Conservation (phyloP, 1,139 yeast genomes). For the Pichia sp. region DNA sequence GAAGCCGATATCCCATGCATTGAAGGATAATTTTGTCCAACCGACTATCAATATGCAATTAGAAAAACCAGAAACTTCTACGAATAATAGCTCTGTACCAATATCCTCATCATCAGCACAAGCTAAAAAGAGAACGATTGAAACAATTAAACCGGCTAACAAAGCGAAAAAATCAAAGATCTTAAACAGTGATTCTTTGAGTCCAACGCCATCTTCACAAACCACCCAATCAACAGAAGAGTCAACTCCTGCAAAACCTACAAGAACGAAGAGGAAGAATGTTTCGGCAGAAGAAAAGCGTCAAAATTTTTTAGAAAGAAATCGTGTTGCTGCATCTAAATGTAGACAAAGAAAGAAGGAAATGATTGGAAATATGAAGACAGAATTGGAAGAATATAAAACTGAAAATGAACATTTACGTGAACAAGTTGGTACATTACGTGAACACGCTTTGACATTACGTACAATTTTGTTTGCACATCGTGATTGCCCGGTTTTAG, state of each 20-base stretch:
- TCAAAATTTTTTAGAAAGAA: slow-evolving; percentile 69
- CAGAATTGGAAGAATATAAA: slow-evolving; percentile 62
- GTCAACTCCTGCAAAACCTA: neutral
- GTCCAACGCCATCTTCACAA: no score
- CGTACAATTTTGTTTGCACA: slow-evolving; percentile 36
- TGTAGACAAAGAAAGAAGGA: slow-evolving; percentile 80
- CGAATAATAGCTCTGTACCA: no score
- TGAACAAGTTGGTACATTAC: slow-evolving; percentile 48
- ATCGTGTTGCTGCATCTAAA: slow-evolving; percentile 68
- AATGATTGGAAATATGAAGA: slow-evolving; percentile 76
- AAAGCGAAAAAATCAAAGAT: no score
- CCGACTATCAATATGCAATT: neutral
- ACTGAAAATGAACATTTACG: slow-evolving; percentile 65
- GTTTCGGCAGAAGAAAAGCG: slow-evolving; percentile 64
- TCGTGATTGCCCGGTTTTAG: slow-evolving; percentile 29
- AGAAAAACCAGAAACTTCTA: no score
- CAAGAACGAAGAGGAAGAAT: slow-evolving; percentile 9
- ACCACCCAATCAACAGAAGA: neutral
- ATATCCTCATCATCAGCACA: no score
- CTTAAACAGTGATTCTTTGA: neutral
- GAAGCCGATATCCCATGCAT: slow-evolving; percentile 1
- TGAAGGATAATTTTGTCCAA: neutral
- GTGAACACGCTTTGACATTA: slow-evolving; percentile 53
- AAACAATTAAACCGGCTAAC: no score
- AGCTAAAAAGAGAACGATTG: no score